A percentile compares a stretch with the other conserved stretches of the same genome.
These are phyloP conservation scores for Raphanus hybrid DNA, from an alignment of 441 rosid species.

Conservation along the genomic window DNA sequence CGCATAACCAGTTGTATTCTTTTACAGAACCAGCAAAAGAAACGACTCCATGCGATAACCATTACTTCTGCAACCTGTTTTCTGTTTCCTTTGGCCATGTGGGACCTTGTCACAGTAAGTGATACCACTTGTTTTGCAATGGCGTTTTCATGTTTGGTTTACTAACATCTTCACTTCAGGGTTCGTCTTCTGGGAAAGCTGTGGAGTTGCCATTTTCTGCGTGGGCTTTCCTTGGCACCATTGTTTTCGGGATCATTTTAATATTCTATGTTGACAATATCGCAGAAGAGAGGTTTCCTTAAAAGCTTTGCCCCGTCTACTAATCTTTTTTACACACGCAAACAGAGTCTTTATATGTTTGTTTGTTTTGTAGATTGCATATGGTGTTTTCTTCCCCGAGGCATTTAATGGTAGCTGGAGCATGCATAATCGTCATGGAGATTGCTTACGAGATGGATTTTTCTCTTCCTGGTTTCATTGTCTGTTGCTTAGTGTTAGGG, in stretches of 20 bases:
- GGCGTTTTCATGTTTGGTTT: not conserved
- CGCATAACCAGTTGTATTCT: not conserved
- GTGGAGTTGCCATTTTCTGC: conserved; percentile 75
- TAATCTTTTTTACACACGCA: not conserved
- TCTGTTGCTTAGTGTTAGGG: conserved; percentile 79
- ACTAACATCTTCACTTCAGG: conserved; percentile 55
- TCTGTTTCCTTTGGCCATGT: conserved; percentile 95
- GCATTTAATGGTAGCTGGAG: conserved; percentile 89
- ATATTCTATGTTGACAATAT: conserved; percentile 87
- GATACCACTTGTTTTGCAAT: conserved; percentile 7
- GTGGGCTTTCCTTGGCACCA: conserved; percentile 86
- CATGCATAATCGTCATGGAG: conserved; percentile 82
- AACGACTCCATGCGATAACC: conserved; percentile 87
- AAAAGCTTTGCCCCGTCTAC: not conserved
- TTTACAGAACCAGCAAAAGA: conserved; percentile 81
- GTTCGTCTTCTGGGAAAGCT: conserved; percentile 60
- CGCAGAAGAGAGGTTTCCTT: conserved; percentile 89
- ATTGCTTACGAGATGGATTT: conserved; percentile 82
- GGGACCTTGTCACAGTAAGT: conserved; percentile 92
- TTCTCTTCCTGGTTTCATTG: conserved; percentile 75
- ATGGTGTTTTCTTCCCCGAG: conserved; percentile 99
- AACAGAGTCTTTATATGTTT: not conserved
- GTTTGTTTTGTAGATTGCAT: conserved; percentile 65
- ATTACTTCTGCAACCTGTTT: conserved; percentile 88
- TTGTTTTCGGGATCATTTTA: conserved; percentile 78